Evolutionary conservation across 2,329 filamentous ascomycete genomes (phyloP).

Genomic region (Cytospora leucostoma): DNA sequence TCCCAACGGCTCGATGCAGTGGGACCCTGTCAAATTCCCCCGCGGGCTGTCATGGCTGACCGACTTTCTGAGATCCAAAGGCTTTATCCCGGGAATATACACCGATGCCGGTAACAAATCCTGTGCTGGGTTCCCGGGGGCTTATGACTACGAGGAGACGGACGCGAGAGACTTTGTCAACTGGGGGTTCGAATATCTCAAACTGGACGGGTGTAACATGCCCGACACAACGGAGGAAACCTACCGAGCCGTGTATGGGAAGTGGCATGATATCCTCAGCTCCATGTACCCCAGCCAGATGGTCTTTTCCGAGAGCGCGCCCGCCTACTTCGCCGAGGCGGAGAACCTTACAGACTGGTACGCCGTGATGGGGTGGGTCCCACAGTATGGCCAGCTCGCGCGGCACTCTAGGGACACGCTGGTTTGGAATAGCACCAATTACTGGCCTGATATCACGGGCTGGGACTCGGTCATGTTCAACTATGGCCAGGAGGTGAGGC

Average conservation of each 20-base stretch:
- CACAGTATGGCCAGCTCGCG: constrained; percentile 44
- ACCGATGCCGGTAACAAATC: constrained; percentile 46
- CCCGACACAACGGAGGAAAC: constrained; percentile 29
- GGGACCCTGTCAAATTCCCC: constrained; percentile 45
- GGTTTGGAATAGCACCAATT: constrained; percentile 41
- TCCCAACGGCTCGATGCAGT: constrained; percentile 42
- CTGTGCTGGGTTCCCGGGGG: constrained; percentile 47
- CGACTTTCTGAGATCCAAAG: constrained; percentile 39
- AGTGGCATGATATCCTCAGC: constrained; percentile 46
- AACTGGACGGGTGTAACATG: constrained; percentile 46
- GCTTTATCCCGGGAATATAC: constrained; percentile 50
- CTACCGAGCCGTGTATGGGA: constrained; percentile 39
- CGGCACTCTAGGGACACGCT: constrained; percentile 43
- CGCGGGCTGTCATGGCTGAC: constrained; percentile 46
- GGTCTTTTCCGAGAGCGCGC: constrained; percentile 48
- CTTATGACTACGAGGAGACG: constrained; percentile 42
- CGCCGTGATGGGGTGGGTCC: constrained; percentile 47
- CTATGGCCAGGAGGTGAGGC: constrained; percentile 45
- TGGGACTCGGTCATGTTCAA: constrained; percentile 53
- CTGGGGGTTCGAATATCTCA: constrained; percentile 44
- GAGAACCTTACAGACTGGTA: constrained; percentile 47
- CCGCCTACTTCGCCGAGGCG: constrained; percentile 44
- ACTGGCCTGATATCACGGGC: constrained; percentile 41
- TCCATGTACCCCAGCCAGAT: constrained; percentile 39
- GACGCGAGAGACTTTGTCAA: constrained; percentile 43